Evolutionary conservation across 192 early-diverging fungal species (phyloP), one percentile per base, ranked within the genome.

Genomic region (Allomyces macrogynus): DNA sequence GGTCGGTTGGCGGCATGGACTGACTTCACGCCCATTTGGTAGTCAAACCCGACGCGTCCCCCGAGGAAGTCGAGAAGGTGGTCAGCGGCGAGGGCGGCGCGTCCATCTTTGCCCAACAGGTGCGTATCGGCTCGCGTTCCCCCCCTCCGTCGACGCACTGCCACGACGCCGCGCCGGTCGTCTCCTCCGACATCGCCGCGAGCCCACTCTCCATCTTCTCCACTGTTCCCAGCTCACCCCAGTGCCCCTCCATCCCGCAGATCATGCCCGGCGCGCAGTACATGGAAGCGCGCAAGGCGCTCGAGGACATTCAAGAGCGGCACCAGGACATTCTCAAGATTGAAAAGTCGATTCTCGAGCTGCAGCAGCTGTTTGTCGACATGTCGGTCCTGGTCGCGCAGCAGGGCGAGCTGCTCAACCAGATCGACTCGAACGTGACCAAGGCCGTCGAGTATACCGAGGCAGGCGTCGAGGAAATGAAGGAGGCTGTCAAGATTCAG

Each of bases 271-370:
- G 77, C 32, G 80, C 82, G 23, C 85, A 89, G 57, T 80, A 80
- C 24, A 77, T 78, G 22, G 86, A 89, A 67, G 88, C 89, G 18
- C 76, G 77, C 49, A 75, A 79, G 27, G 91, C 88, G 9, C 69
- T 93, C 22, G 70, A 79, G 32, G 89, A 92, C 72, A 89, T 93
- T 43, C 89, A 93, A 74, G 76, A 83, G 65, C 76, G 88, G 43
- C 91, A 93, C 67, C 75, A 84, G 65, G 91, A 93, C 66, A 88
- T 93, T 62, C 78, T 89, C 66, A 83, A 86, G 74, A 92, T 93
- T 69, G 91, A 93, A 75, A 85, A 81, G 69, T 87, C 84, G 18
- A 90, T 92, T 69, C 67, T 89, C 64, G 89, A 93, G 80, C 74
- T 93, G 60, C 88, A 89, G 74, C 84, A 91, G 78, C 72, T 93